phyloP scores from a whole-genome alignment of 2,329 filamentous ascomycete genomes.

The Albophoma yamanashiensis region DNA sequence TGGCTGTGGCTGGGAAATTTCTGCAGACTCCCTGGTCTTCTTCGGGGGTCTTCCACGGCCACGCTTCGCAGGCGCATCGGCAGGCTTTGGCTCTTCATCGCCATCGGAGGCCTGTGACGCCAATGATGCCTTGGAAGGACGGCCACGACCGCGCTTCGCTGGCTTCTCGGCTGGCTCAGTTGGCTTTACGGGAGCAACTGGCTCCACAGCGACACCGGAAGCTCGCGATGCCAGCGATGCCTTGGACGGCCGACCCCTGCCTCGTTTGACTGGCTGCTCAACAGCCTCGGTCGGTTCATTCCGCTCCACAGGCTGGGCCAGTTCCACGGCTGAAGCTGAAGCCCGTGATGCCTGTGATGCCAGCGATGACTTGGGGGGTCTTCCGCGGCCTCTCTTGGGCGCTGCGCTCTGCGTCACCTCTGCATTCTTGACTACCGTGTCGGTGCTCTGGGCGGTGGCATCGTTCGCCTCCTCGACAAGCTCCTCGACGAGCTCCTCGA shows the following conservation, averaged over 20 bases:
- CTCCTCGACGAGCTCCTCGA: constrained; percentile 12
- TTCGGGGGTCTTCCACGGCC: constrained; percentile 20
- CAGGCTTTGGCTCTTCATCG: constrained; percentile 9
- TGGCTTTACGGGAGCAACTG: constrained; percentile 6
- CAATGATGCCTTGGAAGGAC: constrained; percentile 20
- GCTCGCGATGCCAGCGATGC: constrained; percentile 15
- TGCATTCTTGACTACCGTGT: constrained; percentile 29
- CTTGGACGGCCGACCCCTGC: constrained; percentile 12
- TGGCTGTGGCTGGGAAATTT: not conserved
- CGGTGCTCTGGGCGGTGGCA: constrained; percentile 28
- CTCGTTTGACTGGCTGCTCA: constrained; percentile 8
- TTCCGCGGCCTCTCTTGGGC: constrained; percentile 15
- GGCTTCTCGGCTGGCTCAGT: constrained; percentile 3
- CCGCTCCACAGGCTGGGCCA: constrained; percentile 6
- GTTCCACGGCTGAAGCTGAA: constrained; percentile 14
- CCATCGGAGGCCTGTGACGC: constrained; percentile 12
- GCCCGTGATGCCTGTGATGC: constrained; percentile 9
- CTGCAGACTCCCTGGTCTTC: not conserved
- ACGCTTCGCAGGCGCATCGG: constrained; percentile 14
- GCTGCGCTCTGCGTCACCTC: constrained; percentile 7
- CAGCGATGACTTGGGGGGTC: constrained; percentile 2
- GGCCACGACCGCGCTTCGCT: constrained; percentile 18
- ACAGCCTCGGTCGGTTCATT: not conserved
- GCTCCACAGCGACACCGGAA: constrained; percentile 13
- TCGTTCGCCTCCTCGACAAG: constrained; percentile 16